A percentile compares a stretch with the other conserved stretches of the same genome.
These are phyloP conservation scores for Actinomucor elegans DNA, from an alignment of 371 early-diverging fungal species.

Conservation along the genomic window DNA sequence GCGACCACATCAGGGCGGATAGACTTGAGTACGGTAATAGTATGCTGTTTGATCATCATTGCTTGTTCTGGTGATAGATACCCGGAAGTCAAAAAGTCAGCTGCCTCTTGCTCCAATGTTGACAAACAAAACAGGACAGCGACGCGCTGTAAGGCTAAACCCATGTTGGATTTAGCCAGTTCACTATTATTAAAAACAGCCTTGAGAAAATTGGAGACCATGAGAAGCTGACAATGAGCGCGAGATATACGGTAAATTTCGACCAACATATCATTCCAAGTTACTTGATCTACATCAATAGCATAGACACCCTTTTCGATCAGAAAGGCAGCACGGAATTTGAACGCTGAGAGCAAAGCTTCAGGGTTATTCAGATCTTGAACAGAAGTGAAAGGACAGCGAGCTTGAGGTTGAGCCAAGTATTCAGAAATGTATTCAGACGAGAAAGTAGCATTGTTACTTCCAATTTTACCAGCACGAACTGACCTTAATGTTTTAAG, in stretches of 20 bases:
- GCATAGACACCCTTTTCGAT: constrained; percentile 38
- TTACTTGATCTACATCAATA: constrained; percentile 33
- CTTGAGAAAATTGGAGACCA: constrained; percentile 60
- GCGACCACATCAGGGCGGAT: constrained; percentile 74
- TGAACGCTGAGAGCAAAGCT: constrained; percentile 32
- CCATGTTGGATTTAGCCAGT: constrained; percentile 3
- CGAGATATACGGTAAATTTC: constrained; percentile 61
- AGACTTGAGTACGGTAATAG: constrained; percentile 44
- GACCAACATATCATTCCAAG: constrained; percentile 53
- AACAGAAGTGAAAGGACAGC: constrained; percentile 35
- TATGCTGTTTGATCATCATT: constrained; percentile 40
- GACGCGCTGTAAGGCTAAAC: constrained; percentile 15
- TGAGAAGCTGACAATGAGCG: constrained; percentile 66
- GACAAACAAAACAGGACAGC: constrained; percentile 46
- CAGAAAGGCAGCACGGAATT: constrained; percentile 40
- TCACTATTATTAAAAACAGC: constrained; percentile 33
- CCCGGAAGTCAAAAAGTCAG: constrained; percentile 62
- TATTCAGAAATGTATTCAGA: constrained; percentile 41
- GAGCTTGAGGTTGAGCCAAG: constrained; percentile 42
- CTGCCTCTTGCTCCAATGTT: constrained; percentile 63
- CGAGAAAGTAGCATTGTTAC: constrained; percentile 43
- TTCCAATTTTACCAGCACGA: constrained; percentile 33
- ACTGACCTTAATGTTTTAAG: constrained; percentile 52
- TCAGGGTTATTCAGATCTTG: constrained; percentile 37
- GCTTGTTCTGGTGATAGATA: constrained; percentile 54